These are phyloP conservation scores for Haplosporangium sp. DNA, from an alignment of 371 early-diverging fungal genomes.

Conservation along the genomic window DNA sequence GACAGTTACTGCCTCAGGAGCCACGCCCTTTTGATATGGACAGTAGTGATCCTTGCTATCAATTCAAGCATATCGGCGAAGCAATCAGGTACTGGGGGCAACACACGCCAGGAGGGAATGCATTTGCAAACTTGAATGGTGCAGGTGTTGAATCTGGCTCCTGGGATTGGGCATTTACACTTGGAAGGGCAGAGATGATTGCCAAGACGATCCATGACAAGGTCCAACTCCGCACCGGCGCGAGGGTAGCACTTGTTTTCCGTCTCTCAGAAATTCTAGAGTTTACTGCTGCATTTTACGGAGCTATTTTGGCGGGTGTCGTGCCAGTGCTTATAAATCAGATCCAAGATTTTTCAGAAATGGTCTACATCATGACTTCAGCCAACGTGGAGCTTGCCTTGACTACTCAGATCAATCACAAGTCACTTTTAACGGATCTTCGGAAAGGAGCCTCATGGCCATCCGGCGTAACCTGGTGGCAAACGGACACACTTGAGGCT, in stretches of 20 bases:
- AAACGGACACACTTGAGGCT: slow-evolving; percentile 76
- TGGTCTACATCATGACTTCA: slow-evolving; percentile 77
- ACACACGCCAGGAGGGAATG: slow-evolving; percentile 34
- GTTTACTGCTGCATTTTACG: slow-evolving; percentile 80
- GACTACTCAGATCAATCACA: slow-evolving; percentile 82
- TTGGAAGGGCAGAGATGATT: slow-evolving; percentile 47
- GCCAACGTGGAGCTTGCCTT: slow-evolving; percentile 77
- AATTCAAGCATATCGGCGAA: slow-evolving; percentile 47
- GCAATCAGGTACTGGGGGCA: slow-evolving; percentile 46
- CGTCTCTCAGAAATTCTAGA: slow-evolving; percentile 83
- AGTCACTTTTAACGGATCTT: slow-evolving; percentile 75
- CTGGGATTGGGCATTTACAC: slow-evolving; percentile 42
- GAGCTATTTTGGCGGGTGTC: slow-evolving; percentile 82
- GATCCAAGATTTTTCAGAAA: slow-evolving; percentile 83
- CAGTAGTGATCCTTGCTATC: slow-evolving; percentile 31
- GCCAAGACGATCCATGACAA: slow-evolving; percentile 47
- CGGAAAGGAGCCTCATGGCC: slow-evolving; percentile 68
- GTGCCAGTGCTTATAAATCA: slow-evolving; percentile 87
- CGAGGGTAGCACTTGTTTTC: slow-evolving; percentile 83
- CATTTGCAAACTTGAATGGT: slow-evolving; percentile 46
- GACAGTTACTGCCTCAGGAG: slow-evolving; percentile 24
- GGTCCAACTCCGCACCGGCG: slow-evolving; percentile 61
- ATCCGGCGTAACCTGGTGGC: slow-evolving; percentile 76
- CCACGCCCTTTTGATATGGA: slow-evolving; percentile 20
- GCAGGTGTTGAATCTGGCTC: slow-evolving; percentile 44